These are phyloP conservation scores for Metrosideros polymorpha DNA, from an alignment of 441 rosid genomes.

Conservation along the genomic window DNA sequence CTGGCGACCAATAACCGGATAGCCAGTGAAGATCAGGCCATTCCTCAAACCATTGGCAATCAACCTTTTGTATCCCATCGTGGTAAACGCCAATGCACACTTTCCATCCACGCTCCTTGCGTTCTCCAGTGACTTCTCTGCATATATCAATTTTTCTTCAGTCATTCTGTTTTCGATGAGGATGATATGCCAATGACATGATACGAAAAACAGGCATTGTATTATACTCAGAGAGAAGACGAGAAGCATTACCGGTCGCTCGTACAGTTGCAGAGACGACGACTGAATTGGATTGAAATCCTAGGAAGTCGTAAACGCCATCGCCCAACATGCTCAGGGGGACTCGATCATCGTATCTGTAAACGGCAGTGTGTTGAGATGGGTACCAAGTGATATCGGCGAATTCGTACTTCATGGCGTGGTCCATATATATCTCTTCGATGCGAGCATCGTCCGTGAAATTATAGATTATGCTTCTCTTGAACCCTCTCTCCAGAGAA, in stretches of 20 bases:
- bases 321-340: constrained; percentile 35
- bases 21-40: constrained; percentile 49
- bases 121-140: constrained; percentile 58
- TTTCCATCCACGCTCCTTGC: constrained; percentile 39
- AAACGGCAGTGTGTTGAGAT: constrained; percentile 55
- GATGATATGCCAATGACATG: background rate
- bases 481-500: constrained; percentile 47
- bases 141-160: background rate
- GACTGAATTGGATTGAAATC: constrained; percentile 57
- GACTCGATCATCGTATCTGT: constrained; percentile 58
- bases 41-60: constrained; percentile 65
- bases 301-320: constrained; percentile 65
- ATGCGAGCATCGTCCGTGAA: constrained; percentile 50
- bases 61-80: constrained; percentile 51
- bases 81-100: constrained; percentile 40
- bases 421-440: constrained; percentile 43
- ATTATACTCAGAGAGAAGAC: background rate
- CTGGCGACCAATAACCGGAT: constrained; percentile 75
- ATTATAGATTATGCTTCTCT: constrained; percentile 64
- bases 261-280: constrained; percentile 46
- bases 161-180: background rate
- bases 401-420: constrained; percentile 55
- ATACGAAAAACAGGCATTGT: background rate
- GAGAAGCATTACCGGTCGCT: constrained; percentile 33
- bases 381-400: constrained; percentile 91